Evolutionary conservation across 1,139 yeast species (phyloP), one percentile per base, ranked within the genome.

Genomic region (Maudiozyma humilis): DNA sequence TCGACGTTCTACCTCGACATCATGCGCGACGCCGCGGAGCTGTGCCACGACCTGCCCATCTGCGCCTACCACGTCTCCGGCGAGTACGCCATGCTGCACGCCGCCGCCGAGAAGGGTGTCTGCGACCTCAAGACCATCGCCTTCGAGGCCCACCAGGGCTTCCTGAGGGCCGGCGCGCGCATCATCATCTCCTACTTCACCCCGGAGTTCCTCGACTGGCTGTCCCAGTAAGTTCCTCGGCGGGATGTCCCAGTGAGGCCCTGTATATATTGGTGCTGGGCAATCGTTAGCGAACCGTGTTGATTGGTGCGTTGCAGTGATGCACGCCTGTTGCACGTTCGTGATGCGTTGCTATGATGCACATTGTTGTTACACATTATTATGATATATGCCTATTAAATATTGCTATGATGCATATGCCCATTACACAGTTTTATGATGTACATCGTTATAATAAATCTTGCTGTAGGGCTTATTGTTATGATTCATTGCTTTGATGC

Each of bases 21-120:
- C 46, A 82, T 91, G 63, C 73, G 82, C 49, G 96, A 91, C 60
- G 96, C 98, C 1, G 73, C 91, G 34, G 80, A 76, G 55, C 73
- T 89, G 44, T 86, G 95, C 62, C 66, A 71, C 44, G 93, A 91
- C 63, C 78, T 83, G 55, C 98, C 98, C 25, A 71, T 91, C 42
- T 88, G 96, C 61, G 93, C 95, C 20, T 91, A 91, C 66, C 98
- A 93, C 64, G 99, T 91, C 29, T 80, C 93, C 64, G 99, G 99
- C 40, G 99, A 91, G 66, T 91, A 78, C 62, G 96, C 98, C 41
- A 91, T 93, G 98, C 69, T 91, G 52, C 95, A 89, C 62, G 98
- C 98, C 8, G 98, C 96, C 42, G 97, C 97, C 27, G 96, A 89
- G 57, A 89, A 89, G 72, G 95, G 95, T 20, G 76, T 89, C 45